A percentile compares a stretch with the other conserved stretches of the same genome.
These are phyloP conservation scores for Saccharomycopsis vini DNA, from an alignment of 805 yeast species.

Conservation along the genomic window DNA sequence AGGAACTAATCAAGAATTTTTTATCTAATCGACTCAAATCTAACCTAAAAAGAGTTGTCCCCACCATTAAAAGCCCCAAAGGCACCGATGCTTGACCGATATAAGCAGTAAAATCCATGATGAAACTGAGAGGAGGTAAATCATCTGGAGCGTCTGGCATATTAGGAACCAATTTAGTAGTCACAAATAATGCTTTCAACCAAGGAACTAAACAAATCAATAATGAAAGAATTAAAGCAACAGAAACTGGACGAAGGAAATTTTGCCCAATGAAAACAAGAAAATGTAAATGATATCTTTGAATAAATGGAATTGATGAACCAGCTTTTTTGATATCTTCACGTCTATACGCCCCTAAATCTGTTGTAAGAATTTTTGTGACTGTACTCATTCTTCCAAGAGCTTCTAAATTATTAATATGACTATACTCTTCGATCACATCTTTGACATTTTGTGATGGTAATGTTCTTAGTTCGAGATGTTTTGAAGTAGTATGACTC, in stretches of 20 bases:
- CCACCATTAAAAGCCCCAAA: constrained; percentile 68
- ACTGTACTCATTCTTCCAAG: constrained; percentile 7
- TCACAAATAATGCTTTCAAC: constrained; percentile 59
- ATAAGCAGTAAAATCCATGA: constrained; percentile 74
- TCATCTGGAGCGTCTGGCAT: constrained; percentile 78
- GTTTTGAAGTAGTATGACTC: constrained; percentile 18
- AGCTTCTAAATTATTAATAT: constrained; percentile 18
- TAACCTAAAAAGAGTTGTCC: constrained; percentile 81
- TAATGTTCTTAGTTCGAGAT: constrained; percentile 25
- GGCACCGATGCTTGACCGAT: constrained; percentile 88
- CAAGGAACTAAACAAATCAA: constrained; percentile 81
- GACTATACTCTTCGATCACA: constrained; percentile 40
- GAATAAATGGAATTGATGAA: constrained; percentile 8
- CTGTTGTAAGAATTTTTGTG: constrained; percentile 18
- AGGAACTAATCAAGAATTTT: constrained; percentile 46
- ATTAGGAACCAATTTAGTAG: constrained; percentile 32
- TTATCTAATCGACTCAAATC: constrained; percentile 41
- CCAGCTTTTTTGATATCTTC: constrained; percentile 18
- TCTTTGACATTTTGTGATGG: constrained; percentile 38
- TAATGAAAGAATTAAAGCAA: constrained; percentile 58
- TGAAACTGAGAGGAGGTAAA: constrained; percentile 72
- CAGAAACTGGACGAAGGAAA: constrained; percentile 61
- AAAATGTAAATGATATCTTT: constrained; percentile 27
- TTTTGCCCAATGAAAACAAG: constrained; percentile 35
- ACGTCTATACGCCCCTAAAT: constrained; percentile 18